phyloP scores from a whole-genome alignment of 768 basidiomycete genomes.

The Mycena albidolilacea region DNA sequence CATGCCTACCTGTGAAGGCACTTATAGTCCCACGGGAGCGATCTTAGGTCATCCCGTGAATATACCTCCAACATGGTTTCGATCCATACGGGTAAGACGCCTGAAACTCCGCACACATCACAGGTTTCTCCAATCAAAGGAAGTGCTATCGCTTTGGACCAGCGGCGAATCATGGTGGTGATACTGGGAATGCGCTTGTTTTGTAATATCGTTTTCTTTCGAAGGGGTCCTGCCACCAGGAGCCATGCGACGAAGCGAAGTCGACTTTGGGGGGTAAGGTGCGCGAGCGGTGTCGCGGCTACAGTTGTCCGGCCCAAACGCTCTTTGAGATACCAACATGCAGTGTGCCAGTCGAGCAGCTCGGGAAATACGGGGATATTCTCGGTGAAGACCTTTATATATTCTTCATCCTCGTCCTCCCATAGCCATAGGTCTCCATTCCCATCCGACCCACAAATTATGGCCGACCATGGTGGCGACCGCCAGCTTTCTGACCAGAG shows the following conservation, averaged over 20 bases:
- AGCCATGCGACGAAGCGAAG: slow-evolving; percentile 22
- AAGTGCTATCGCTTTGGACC: neutral
- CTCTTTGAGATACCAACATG: neutral
- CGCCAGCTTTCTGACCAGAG: too few relatives aligned
- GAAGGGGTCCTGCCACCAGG: neutral
- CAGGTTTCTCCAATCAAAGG: neutral
- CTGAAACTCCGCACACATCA: neutral
- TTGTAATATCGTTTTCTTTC: neutral
- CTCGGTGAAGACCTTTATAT: neutral
- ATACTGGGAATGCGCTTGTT: too few relatives aligned
- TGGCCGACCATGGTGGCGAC: neutral
- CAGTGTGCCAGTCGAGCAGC: neutral
- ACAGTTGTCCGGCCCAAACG: neutral
- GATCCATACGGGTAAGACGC: slow-evolving; percentile 5
- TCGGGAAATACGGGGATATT: too few relatives aligned
- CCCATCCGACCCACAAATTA: neutral
- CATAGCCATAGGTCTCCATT: too few relatives aligned
- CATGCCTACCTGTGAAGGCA: slow-evolving; percentile 6
- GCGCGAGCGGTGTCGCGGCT: neutral
- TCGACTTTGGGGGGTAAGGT: slow-evolving; percentile 1
- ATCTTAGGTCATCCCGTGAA: neutral
- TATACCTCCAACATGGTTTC: slow-evolving; percentile 21
- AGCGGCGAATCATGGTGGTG: neutral
- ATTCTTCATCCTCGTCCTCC: slow-evolving; percentile 26
- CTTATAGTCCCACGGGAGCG: neutral